These are phyloP conservation scores for Lichtheimia hyalospora DNA, from an alignment of 371 early-diverging fungal genomes.

Conservation along the genomic window DNA sequence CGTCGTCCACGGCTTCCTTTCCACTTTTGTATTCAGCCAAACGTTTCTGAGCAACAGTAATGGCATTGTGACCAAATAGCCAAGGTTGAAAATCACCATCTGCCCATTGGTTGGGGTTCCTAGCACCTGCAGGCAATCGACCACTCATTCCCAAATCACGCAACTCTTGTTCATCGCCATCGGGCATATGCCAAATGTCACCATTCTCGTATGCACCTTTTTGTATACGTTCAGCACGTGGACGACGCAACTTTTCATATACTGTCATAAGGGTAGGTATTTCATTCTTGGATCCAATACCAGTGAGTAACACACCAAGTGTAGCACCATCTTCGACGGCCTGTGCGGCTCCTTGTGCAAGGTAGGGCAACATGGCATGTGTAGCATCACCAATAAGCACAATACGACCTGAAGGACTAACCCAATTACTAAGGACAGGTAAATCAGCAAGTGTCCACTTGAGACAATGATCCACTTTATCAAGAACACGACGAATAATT, in stretches of 20 bases:
- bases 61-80: conserved; percentile 31
- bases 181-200: conserved; percentile 32
- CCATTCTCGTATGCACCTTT: conserved; percentile 27
- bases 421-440: conserved; percentile 24
- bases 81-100: conserved; percentile 30
- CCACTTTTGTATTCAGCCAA: conserved; percentile 10
- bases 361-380: conserved; percentile 32
- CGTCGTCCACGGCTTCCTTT: not conserved
- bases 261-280: conserved; percentile 16
- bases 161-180: conserved; percentile 22
- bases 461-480: conserved; percentile 17
- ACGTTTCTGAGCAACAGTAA: conserved; percentile 16
- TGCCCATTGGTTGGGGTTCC: conserved; percentile 30
- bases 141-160: conserved; percentile 27
- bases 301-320: conserved; percentile 22
- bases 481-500: conserved; percentile 19
- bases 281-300: conserved; percentile 18
- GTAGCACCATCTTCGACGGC: conserved; percentile 34
- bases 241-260: conserved; percentile 27
- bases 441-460: conserved; percentile 35
- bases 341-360: conserved; percentile 31
- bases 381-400: conserved; percentile 28
- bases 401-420: conserved; percentile 22
- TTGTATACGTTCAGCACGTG: conserved; percentile 26
- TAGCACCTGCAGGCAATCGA: not conserved